A percentile compares a stretch with the other conserved stretches of the same genome.
Conservation (phyloP, 1,139 yeast genomes). For the Hanseniaspora sp. region DNA sequence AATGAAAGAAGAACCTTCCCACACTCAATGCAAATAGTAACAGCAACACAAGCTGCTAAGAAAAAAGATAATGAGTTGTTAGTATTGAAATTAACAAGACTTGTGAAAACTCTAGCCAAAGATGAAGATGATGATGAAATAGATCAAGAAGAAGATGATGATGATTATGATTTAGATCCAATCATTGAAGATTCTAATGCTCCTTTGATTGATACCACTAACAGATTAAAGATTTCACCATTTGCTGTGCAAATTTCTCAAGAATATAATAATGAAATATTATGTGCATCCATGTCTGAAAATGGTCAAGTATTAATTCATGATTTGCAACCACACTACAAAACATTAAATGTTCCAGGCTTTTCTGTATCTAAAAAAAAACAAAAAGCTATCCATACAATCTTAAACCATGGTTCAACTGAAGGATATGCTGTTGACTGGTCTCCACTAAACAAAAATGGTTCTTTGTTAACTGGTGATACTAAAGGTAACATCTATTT, state of each 20-base stretch:
- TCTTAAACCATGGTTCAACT: constrained; percentile 79
- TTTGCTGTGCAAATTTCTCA: constrained; percentile 55
- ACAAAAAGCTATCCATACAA: constrained; percentile 76
- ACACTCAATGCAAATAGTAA: constrained; percentile 70
- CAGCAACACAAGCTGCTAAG: constrained; percentile 89
- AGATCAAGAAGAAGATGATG: constrained; percentile 51
- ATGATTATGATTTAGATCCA: constrained; percentile 60
- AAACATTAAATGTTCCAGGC: constrained; percentile 84
- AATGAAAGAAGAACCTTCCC: constrained; percentile 83
- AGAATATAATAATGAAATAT: constrained; percentile 41
- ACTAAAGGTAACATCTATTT: constrained; percentile 69
- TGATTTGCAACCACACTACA: constrained; percentile 68
- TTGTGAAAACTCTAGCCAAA: constrained; percentile 72
- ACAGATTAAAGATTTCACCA: constrained; percentile 78
- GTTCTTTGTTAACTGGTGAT: constrained; percentile 82
- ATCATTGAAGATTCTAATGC: constrained; percentile 72
- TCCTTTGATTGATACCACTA: constrained; percentile 73
- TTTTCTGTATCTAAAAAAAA: constrained; percentile 63
- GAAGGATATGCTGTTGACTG: constrained; percentile 97
- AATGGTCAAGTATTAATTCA: constrained; percentile 79
- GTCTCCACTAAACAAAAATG: constrained; percentile 77
- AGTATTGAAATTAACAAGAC: constrained; percentile 69
- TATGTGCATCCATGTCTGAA: constrained; percentile 83
- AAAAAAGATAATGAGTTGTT: constrained; percentile 80
- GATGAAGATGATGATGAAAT: constrained; percentile 65